phyloP scores from a whole-genome alignment of 352 stramenopile genomes.

The Phytopythium aichiense region DNA sequence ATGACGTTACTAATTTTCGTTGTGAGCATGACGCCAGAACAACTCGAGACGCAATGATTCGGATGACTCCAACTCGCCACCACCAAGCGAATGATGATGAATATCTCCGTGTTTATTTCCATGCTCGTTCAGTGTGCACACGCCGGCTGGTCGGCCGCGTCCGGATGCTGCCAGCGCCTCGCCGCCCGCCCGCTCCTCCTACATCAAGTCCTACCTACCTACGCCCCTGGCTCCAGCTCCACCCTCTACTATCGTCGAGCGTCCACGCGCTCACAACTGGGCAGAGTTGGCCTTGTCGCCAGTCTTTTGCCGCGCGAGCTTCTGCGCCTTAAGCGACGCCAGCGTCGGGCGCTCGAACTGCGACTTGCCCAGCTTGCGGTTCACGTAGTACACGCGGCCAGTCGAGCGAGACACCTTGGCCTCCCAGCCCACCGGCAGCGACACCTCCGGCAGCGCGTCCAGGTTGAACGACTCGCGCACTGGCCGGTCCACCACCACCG shows the following conservation, averaged over 20 bases:
- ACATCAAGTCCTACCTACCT: conserved; percentile 4
- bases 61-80: too few species aligned
- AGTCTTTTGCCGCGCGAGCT: conserved; percentile 69
- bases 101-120: background rate
- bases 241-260: conserved; percentile 18
- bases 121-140: background rate
- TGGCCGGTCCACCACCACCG: conserved; percentile 38
- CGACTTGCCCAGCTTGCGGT: conserved; percentile 83
- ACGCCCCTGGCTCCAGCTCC: background rate
- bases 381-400: conserved; percentile 86
- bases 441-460: conserved; percentile 75
- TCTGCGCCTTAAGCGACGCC: conserved; percentile 82
- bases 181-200: background rate
- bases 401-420: conserved; percentile 85
- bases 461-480: conserved; percentile 85
- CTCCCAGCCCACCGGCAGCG: conserved; percentile 77
- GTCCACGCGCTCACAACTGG: conserved; percentile 10
- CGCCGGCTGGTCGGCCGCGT: background rate
- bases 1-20: background rate
- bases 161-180: background rate
- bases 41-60: too few species aligned
- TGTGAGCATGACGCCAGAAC: too few species aligned
- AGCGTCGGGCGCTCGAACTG: conserved; percentile 85
- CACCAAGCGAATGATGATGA: background rate
- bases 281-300: conserved; percentile 11